Base-by-base conservation (phyloP, 2,329 filamentous ascomycete species). In the Fusarium pseudoanthophilum region DNA sequence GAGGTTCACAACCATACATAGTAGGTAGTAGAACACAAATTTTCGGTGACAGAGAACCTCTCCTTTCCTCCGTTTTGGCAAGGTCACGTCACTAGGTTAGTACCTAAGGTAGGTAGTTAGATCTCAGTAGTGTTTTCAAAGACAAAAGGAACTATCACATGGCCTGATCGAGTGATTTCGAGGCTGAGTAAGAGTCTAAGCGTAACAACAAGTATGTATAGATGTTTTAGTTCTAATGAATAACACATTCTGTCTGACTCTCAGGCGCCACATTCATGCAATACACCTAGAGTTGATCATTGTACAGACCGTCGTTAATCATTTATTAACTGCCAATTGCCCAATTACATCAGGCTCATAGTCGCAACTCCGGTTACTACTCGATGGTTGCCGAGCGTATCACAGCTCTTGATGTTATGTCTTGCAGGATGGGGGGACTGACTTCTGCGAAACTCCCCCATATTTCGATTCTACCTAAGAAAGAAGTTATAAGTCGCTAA, bases 171-270 rank as follows among this genome's bases (percentile, higher is more conserved):
- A 56, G 39, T 56, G 21, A 24, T 42, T 32, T 30, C 51, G 30
- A 42, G 55, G 26, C 42, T 64, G 58, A 52, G 45, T 24, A n/a
- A 60, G 28, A 69, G 55, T 40, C 53, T 56, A 69, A 57, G 64
- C 43, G 48, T 42, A 60, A 52, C 34, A 51, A 32, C n/a, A 61
- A 37, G 37, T 49, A 26, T 53, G 37, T 49, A 26, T 53, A 40
- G 18, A 32, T 46, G 48, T 63, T 58, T 59, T 51, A 56, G 59
- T 48, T 48, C 37, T 40, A 49, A 43, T 57, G 32, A 26, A 60
- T 32, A 36, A 46, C 42, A 66, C 56, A 46, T 42, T 49, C 24
- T 45, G 18, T 43, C 40, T 15, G 39, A 51, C 28, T 36, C 26
- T n/a, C 26, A 59, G 28, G n/a, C 30, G 37, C 43, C 51, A 32